Base-by-base conservation (phyloP, 176 grass and related monocot species). In the Thalia dealbata region DNA sequence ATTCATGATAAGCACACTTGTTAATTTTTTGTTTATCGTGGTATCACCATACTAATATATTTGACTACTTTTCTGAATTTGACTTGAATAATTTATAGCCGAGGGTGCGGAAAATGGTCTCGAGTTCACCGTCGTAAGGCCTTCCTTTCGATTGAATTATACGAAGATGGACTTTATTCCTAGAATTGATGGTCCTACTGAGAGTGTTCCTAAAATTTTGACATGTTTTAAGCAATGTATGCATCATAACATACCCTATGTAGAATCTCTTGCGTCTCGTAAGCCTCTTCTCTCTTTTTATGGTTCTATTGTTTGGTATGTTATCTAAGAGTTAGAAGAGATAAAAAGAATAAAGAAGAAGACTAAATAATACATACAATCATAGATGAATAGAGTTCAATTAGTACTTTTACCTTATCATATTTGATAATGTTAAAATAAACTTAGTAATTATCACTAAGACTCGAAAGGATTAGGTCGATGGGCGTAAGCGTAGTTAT, bases 111-210 rank as follows among this genome's bases (percentile, higher is more conserved):
- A 97, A 78, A 92, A 92, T 69, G 87, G 72, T 50, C 89, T 97
- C 26, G 83, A 97, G 2, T 97, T 97, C 79, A 88, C 95, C 66
- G 88, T 97, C 30, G 95, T 97, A 59, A 84, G 95, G 52, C 95
- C 95, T n/a, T n/a, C n/a, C n/a, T 70, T 97, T 97, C 54, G 92
- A 97, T 71, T 97, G 90, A 87, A 97, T 97, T 86, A 90, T 89
- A 32, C 95, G 90, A 60, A 91, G 68, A 97, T 97, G 95, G 95
- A 97, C 65, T 97, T 97, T 75, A 97, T 97, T 77, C 95, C 95
- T 75, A 90, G 95, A 38, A 86, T 97, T 58, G 95, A 97, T 75
- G 95, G 95, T 52, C 95, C 95, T 73, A 97, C 90, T 21, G 95
- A 97, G 87, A 90, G 95, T 85, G 95, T 97, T 67, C 95, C 95